phyloP scores from a whole-genome alignment of 2,329 filamentous ascomycete species.

The Cladosporium sp. region DNA sequence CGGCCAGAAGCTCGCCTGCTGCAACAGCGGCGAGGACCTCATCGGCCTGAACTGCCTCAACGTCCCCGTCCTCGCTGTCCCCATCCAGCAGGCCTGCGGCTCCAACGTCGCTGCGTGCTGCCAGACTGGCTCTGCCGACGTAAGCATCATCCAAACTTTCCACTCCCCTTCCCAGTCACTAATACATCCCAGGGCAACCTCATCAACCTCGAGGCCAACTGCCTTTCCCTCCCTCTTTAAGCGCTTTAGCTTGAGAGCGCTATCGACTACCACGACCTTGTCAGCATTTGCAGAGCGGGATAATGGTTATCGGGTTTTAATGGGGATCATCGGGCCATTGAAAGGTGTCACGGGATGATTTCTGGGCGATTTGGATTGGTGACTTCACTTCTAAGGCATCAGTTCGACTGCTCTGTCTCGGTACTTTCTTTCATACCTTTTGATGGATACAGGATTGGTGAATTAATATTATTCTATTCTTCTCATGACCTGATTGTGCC shows the following conservation, averaged over 20 bases:
- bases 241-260: neutral
- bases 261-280: constrained; percentile 11
- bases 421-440: neutral
- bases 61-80: constrained; percentile 12
- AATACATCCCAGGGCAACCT: constrained; percentile 8
- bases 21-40: constrained; percentile 12
- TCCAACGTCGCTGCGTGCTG: constrained; percentile 13
- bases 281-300: constrained; percentile 14
- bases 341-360: constrained; percentile 6
- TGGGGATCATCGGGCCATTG: neutral
- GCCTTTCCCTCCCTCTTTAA: constrained; percentile 13
- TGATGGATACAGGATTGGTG: constrained; percentile 7
- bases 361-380: constrained; percentile 2
- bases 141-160: neutral
- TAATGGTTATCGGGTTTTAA: constrained; percentile 10
- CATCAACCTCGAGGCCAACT: constrained; percentile 13
- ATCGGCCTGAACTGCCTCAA: constrained; percentile 10
- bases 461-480: constrained; percentile 8
- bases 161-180: neutral
- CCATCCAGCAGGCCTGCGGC: constrained; percentile 11
- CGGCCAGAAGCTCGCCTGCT: constrained; percentile 12
- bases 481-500: neutral
- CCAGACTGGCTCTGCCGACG: constrained; percentile 3
- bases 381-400: constrained; percentile 3
- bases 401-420: constrained; percentile 5